Conservation (phyloP, 257 asterid species). For the Capsicum rhomboideum region DNA sequence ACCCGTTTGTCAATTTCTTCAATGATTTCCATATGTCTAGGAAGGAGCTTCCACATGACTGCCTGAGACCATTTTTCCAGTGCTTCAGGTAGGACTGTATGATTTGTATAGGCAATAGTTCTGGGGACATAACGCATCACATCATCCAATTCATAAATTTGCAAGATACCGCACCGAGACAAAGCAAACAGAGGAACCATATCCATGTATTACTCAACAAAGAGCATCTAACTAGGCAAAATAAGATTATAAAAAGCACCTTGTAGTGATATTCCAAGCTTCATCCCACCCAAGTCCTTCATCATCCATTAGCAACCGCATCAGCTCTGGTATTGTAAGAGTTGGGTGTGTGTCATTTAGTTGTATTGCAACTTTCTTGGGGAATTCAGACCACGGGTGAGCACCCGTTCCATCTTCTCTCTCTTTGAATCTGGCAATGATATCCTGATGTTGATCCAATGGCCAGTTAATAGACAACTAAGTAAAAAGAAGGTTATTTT, state of each 20-base stretch:
- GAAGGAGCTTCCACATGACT: conserved; percentile 99
- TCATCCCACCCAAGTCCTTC: conserved; percentile 99
- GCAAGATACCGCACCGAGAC: neutral
- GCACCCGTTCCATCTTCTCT: conserved; percentile 40
- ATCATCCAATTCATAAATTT: neutral
- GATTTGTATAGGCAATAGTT: conserved; percentile 95
- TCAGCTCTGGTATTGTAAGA: conserved; percentile 92
- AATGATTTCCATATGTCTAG: conserved; percentile 98
- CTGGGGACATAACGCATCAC: conserved; percentile 30
- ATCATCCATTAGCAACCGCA: conserved; percentile 89
- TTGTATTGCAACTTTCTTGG: conserved; percentile 90
- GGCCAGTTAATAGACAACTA: neutral
- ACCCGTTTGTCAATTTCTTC: conserved; percentile 96
- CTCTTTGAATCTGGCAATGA: conserved; percentile 82
- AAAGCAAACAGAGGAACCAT: neutral
- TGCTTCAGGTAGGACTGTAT: conserved; percentile 99
- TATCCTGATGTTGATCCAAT: conserved; percentile 49
- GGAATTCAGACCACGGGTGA: conserved; percentile 76
- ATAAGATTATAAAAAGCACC: conserved; percentile 35
- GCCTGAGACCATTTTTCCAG: conserved; percentile 98
- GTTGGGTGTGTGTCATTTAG: conserved; percentile 99
- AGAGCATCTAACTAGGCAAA: conserved; percentile 4
- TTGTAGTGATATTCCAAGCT: conserved; percentile 86
- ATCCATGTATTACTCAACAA: neutral
- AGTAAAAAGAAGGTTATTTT: neutral